Percentiles rank a stretch among this genome's conserved stretches.
Evolutionary conservation across 805 yeast species (phyloP).

Genomic region (Metschnikowia arizonensis): DNA sequence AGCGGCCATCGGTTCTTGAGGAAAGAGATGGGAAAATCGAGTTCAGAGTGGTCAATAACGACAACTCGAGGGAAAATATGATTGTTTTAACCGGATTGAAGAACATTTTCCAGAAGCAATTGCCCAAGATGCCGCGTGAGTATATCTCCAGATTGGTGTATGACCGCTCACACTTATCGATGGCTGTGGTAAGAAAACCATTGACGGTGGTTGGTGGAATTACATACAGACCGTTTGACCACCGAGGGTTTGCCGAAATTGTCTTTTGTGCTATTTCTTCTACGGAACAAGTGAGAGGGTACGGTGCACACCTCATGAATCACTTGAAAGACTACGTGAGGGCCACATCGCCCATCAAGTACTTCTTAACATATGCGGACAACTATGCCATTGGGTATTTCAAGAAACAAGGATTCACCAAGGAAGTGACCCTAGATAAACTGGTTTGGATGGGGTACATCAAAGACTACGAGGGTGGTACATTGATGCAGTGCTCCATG

Average conservation of each 20-base stretch:
- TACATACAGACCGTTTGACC: slow-evolving; percentile 90
- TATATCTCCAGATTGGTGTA: slow-evolving; percentile 92
- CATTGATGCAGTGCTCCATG: slow-evolving; percentile 96
- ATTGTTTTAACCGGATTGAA: slow-evolving; percentile 93
- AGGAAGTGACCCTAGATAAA: slow-evolving; percentile 83
- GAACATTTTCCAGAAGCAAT: slow-evolving; percentile 93
- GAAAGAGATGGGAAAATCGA: slow-evolving; percentile 92
- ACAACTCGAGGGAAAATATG: slow-evolving; percentile 78
- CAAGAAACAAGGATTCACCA: slow-evolving; percentile 96
- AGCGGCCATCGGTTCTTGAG: slow-evolving; percentile 90
- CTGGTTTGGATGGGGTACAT: slow-evolving; percentile 97
- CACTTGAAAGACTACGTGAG: slow-evolving; percentile 94
- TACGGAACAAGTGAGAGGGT: slow-evolving; percentile 96
- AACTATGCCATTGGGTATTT: slow-evolving; percentile 98
- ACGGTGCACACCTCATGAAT: slow-evolving; percentile 98
- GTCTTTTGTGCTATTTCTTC: slow-evolving; percentile 98
- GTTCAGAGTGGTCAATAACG: slow-evolving; percentile 94
- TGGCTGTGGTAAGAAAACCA: slow-evolving; percentile 93
- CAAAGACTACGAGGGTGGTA: slow-evolving; percentile 98
- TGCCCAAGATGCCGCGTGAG: slow-evolving; percentile 98
- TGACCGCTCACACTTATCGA: slow-evolving; percentile 89
- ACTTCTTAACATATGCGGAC: slow-evolving; percentile 94
- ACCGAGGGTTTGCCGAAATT: slow-evolving; percentile 91
- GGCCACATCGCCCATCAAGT: slow-evolving; percentile 77
- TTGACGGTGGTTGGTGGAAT: slow-evolving; percentile 97